These are phyloP conservation scores for Phytopythium mirpurense DNA, from an alignment of 352 stramenopile genomes.

Conservation along the genomic window DNA sequence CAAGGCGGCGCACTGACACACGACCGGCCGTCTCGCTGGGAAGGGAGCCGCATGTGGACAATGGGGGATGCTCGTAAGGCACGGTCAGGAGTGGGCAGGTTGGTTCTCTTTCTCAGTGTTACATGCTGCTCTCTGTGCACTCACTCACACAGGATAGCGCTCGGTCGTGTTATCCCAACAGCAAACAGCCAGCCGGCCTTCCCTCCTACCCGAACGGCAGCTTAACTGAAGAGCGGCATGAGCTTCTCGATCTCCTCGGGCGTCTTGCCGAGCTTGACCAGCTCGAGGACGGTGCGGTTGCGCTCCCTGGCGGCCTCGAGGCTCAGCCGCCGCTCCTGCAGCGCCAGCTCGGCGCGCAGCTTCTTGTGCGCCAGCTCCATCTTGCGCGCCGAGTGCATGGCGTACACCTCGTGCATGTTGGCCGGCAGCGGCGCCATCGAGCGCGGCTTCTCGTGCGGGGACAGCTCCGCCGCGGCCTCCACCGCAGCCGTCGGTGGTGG, in stretches of 20 bases:
- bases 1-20: slow-evolving; percentile 25
- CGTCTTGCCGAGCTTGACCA: slow-evolving; percentile 8
- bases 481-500: not conserved
- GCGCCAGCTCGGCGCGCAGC: slow-evolving; percentile 3
- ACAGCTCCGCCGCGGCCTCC: slow-evolving; percentile 1
- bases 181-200: no score
- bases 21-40: no score
- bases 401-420: slow-evolving; percentile 5
- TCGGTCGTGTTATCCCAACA: no score
- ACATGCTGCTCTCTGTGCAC: no score
- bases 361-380: slow-evolving; percentile 9
- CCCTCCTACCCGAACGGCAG: no score
- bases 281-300: slow-evolving; percentile 7
- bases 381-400: slow-evolving; percentile 5
- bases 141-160: no score
- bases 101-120: no score
- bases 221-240: slow-evolving; percentile 7
- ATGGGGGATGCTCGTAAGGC: no score
- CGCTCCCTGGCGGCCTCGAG: slow-evolving; percentile 8
- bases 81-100: no score
- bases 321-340: slow-evolving; percentile 5
- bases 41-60: no score
- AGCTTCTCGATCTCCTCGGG: slow-evolving; percentile 9
- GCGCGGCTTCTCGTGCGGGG: slow-evolving; percentile 5
- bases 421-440: slow-evolving; percentile 1